These are phyloP conservation scores for Viola pubescens DNA, from an alignment of 441 rosid species.

Conservation along the genomic window DNA sequence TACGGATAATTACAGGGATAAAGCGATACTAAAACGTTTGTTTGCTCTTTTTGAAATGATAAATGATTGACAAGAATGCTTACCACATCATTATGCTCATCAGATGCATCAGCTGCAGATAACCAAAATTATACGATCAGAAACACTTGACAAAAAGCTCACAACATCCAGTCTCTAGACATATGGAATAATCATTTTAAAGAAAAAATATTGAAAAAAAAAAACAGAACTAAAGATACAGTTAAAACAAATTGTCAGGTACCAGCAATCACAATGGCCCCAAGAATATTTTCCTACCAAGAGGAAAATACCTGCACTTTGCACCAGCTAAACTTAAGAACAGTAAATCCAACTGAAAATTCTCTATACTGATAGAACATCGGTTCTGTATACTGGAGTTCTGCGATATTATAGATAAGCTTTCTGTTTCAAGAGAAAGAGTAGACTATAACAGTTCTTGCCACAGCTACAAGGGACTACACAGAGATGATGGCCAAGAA, in stretches of 20 bases:
- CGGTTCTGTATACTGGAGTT: neutral
- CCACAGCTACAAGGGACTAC: too few species aligned
- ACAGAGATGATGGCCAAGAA: too few species aligned
- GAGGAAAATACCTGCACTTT: neutral
- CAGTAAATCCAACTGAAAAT: neutral
- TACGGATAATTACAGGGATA: neutral
- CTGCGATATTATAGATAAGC: neutral
- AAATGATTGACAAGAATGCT: slow-evolving; percentile 11
- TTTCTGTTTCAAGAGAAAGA: neutral
- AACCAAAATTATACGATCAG: slow-evolving; percentile 20
- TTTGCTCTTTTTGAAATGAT: neutral
- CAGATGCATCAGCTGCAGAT: slow-evolving; percentile 69
- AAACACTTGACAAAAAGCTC: neutral
- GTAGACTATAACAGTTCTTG: neutral
- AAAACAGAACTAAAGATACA: neutral
- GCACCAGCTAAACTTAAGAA: neutral
- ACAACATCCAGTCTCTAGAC: too few species aligned
- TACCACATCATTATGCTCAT: slow-evolving; percentile 49
- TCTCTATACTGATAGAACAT: neutral
- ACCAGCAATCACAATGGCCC: neutral
- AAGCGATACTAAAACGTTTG: neutral
- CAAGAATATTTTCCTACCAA: neutral
- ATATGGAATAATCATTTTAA: too few species aligned
- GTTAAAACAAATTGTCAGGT: neutral
- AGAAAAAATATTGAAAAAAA: neutral